These are phyloP conservation scores for Alternaria alternata DNA, from an alignment of 2,329 filamentous ascomycete genomes.

Conservation along the genomic window DNA sequence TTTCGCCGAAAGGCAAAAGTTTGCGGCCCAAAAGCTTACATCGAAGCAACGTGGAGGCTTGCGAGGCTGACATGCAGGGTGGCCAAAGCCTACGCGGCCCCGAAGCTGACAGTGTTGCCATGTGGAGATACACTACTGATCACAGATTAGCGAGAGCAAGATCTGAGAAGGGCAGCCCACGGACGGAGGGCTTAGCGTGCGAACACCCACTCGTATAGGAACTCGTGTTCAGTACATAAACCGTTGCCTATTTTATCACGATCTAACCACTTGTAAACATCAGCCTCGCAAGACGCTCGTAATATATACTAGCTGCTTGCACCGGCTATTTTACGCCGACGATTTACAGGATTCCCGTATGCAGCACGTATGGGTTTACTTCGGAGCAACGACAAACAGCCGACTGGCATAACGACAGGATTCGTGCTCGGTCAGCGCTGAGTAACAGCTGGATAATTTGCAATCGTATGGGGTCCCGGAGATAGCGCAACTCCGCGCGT, in stretches of 20 bases:
- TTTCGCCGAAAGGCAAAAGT: not conserved
- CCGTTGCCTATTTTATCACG: not conserved
- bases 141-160: constrained; percentile 26
- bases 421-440: constrained; percentile 4
- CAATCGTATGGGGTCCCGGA: not conserved
- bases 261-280: not conserved
- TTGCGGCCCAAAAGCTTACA: not conserved
- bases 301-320: not conserved
- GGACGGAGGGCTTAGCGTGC: constrained; percentile 3
- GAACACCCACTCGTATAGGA: not conserved
- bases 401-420: not conserved
- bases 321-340: constrained; percentile 1
- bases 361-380: not conserved
- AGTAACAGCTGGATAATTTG: not conserved
- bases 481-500: constrained; percentile 2
- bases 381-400: not conserved
- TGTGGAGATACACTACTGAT: constrained; percentile 13
- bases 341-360: not conserved
- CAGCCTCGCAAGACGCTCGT: constrained; percentile 3
- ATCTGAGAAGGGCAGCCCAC: constrained; percentile 13
- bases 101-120: constrained; percentile 13
- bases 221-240: not conserved
- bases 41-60: not conserved
- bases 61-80: constrained; percentile 6
- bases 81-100: constrained; percentile 6